phyloP scores from a whole-genome alignment of 345 rosid genomes.

The Populus nigra region DNA sequence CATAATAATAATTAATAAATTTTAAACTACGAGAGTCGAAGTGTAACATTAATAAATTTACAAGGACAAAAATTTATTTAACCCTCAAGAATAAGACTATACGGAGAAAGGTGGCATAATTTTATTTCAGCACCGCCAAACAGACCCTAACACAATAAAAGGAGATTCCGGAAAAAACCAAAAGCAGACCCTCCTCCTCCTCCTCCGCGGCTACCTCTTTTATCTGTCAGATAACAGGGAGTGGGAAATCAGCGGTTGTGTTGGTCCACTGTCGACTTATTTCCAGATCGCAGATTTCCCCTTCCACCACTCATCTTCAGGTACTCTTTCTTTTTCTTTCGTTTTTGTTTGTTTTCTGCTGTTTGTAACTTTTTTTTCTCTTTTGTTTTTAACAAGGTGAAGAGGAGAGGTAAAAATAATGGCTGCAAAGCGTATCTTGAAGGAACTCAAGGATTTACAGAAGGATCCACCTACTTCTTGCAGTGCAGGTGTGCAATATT shows the following conservation, averaged over 20 bases:
- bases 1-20: too few species aligned
- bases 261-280: conserved; percentile 8
- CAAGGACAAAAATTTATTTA: too few species aligned
- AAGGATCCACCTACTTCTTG: conserved; percentile 50
- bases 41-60: too few species aligned
- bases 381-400: neutral
- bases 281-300: neutral
- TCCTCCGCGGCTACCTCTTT: neutral
- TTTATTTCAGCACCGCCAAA: neutral
- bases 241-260: conserved; percentile 10
- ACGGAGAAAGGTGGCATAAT: neutral
- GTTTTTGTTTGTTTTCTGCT: neutral
- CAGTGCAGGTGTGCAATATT: conserved; percentile 34
- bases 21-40: too few species aligned
- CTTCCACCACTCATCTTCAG: neutral
- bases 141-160: neutral
- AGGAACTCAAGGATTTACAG: conserved; percentile 51
- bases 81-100: too few species aligned
- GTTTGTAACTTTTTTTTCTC: neutral
- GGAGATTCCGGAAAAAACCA: neutral
- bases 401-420: conserved; percentile 13
- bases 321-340: neutral
- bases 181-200: neutral
- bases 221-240: neutral
- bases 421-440: conserved; percentile 51